Percentiles rank a stretch among this genome's conserved stretches.
Evolutionary conservation across 805 yeast species (phyloP).

Genomic region (Monosporozyma siamensis): DNA sequence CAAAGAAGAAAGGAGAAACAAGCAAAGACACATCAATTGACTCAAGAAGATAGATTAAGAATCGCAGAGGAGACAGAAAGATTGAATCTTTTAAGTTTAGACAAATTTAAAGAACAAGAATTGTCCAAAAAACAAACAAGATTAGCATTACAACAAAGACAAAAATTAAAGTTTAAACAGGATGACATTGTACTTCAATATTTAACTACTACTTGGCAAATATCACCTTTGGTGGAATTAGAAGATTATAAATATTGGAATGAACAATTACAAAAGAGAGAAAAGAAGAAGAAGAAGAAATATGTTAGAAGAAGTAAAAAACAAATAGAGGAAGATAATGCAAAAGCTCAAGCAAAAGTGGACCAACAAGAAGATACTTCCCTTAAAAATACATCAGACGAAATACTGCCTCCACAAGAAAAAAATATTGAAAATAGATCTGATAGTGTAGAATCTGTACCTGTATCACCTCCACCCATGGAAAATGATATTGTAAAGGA

Average conservation of each 20-base stretch:
- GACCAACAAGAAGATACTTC: background rate
- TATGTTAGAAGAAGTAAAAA: conserved; percentile 36
- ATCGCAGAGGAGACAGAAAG: conserved; percentile 85
- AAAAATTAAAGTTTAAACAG: conserved; percentile 50
- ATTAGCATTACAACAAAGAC: conserved; percentile 59
- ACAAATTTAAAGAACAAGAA: conserved; percentile 77
- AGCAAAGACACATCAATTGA: conserved; percentile 31
- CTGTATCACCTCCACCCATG: too few species aligned
- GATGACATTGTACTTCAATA: conserved; percentile 25
- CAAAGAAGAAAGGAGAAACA: conserved; percentile 42
- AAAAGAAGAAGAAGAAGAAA: conserved; percentile 36
- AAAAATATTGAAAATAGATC: too few species aligned
- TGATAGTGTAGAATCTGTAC: too few species aligned
- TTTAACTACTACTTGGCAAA: conserved; percentile 24
- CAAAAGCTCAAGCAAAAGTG: background rate
- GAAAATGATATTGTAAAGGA: too few species aligned
- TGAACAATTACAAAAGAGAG: conserved; percentile 34
- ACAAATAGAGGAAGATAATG: background rate
- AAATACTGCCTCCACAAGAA: background rate
- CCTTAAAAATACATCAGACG: too few species aligned
- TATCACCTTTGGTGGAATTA: conserved; percentile 58
- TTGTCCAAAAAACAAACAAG: conserved; percentile 68
- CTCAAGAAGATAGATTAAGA: conserved; percentile 40
- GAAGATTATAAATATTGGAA: conserved; percentile 38
- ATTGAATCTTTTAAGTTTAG: conserved; percentile 61